Percentiles rank a stretch among this genome's conserved stretches.
Evolutionary conservation across 2,329 filamentous ascomycete genomes (phyloP).

Genomic region (Cladophialophora immunda): DNA sequence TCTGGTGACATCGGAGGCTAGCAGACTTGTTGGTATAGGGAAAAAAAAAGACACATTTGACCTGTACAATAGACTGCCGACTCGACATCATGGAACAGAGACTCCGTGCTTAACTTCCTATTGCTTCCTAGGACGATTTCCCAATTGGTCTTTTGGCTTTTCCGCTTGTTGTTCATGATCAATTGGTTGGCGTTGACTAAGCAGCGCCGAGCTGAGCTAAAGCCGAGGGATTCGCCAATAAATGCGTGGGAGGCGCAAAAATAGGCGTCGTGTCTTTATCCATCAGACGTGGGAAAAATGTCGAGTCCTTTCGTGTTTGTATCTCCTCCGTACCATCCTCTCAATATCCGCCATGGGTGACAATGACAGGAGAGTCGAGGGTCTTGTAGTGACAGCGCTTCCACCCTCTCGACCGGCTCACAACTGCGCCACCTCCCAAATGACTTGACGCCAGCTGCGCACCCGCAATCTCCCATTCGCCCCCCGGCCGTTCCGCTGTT

Average conservation of each 20-base stretch:
- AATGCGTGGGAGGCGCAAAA: not conserved
- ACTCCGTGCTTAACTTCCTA: not conserved
- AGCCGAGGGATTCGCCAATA: not conserved
- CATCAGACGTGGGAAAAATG: not conserved
- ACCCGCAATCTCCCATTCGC: slow-evolving; percentile 4
- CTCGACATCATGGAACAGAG: not conserved
- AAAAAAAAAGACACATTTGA: too few species aligned
- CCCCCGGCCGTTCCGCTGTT: not conserved
- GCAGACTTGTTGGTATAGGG: too few species aligned
- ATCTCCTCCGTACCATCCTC: not conserved
- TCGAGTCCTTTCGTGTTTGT: not conserved
- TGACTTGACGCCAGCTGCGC: not conserved
- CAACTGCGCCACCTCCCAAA: not conserved
- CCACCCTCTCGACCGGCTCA: not conserved
- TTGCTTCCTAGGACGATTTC: not conserved
- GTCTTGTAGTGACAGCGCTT: not conserved
- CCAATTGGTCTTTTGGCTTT: not conserved
- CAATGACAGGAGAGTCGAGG: not conserved
- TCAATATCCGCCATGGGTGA: not conserved
- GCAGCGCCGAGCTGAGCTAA: not conserved
- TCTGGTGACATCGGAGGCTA: too few species aligned
- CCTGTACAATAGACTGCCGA: too few species aligned
- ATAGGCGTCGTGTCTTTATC: not conserved
- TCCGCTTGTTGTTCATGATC: not conserved
- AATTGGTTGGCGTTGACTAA: not conserved